These are phyloP conservation scores for Chenopodium formosanum DNA, from an alignment of 148 eudicot species.

Conservation along the genomic window DNA sequence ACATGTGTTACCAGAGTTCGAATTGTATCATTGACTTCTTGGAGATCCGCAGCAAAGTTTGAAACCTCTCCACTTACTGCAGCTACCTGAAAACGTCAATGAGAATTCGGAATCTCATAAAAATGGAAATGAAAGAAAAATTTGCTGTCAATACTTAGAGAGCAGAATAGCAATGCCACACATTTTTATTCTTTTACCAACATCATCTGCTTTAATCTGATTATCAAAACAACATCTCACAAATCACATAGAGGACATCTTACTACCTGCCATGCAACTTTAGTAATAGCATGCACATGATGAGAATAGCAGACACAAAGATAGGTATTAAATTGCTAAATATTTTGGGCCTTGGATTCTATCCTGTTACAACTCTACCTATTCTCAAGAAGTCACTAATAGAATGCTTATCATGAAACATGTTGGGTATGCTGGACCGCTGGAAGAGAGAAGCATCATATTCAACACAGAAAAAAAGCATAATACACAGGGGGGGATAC, in stretches of 20 bases:
- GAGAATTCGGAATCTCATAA: neutral
- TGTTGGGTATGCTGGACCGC: neutral
- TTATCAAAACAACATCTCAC: neutral
- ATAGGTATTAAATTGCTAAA: no score
- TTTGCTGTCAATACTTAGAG: neutral
- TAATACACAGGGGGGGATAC: no score
- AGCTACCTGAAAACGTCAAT: constrained; percentile 13
- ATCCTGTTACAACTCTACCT: neutral
- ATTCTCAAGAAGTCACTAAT: neutral
- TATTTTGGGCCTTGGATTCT: neutral
- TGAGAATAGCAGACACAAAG: neutral
- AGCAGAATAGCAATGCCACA: neutral
- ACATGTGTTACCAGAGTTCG: constrained; percentile 26
- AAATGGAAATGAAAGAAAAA: neutral
- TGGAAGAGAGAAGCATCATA: neutral
- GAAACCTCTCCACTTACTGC: constrained; percentile 14
- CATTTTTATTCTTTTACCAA: neutral
- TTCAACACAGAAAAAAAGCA: neutral
- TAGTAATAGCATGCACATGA: neutral
- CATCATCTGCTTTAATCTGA: neutral
- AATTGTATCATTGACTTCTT: constrained; percentile 19
- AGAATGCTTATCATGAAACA: neutral
- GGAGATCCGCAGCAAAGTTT: constrained; percentile 12
- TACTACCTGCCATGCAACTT: neutral
- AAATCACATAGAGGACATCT: neutral